Conservation (phyloP, 441 rosid species). For the Pelargonium citronellum region DNA sequence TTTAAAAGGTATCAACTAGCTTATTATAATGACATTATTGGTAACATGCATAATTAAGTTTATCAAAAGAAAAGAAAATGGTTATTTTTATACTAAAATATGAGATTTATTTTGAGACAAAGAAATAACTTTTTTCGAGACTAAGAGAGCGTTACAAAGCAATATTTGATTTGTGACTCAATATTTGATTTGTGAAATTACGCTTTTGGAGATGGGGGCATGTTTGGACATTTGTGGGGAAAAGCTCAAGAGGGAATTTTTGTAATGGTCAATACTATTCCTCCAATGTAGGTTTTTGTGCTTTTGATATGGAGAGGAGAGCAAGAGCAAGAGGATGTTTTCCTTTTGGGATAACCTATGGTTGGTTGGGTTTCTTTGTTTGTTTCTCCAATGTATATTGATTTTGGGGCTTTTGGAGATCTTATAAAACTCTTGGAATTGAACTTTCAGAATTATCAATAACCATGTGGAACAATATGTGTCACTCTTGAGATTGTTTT, state of each 20-base stretch:
- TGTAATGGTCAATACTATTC: slow-evolving; percentile 16
- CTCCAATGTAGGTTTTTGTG: slow-evolving; percentile 26
- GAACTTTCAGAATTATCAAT: slow-evolving; percentile 9
- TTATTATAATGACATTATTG: too few relatives aligned
- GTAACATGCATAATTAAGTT: too few relatives aligned
- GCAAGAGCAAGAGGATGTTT: neutral
- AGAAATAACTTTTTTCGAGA: too few relatives aligned
- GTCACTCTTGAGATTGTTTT: slow-evolving; percentile 33
- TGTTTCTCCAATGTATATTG: slow-evolving; percentile 21
- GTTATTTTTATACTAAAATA: too few relatives aligned
- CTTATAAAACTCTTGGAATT: neutral
- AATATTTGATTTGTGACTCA: too few relatives aligned
- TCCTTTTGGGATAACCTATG: neutral
- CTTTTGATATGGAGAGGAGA: slow-evolving; percentile 9
- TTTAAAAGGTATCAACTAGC: too few relatives aligned
- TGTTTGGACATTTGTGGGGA: slow-evolving; percentile 14
- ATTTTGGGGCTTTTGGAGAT: slow-evolving; percentile 24
- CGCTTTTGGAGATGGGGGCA: neutral
- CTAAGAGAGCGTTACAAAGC: too few relatives aligned
- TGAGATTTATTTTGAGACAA: too few relatives aligned
- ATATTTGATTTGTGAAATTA: too few relatives aligned
- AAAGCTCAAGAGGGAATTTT: slow-evolving; percentile 1
- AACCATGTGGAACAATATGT: neutral
- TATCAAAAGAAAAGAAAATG: too few relatives aligned
- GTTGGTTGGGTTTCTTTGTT: neutral